Base-by-base conservation (phyloP, 2,329 filamentous ascomycete genomes). In the Penicillium sumatraense region DNA sequence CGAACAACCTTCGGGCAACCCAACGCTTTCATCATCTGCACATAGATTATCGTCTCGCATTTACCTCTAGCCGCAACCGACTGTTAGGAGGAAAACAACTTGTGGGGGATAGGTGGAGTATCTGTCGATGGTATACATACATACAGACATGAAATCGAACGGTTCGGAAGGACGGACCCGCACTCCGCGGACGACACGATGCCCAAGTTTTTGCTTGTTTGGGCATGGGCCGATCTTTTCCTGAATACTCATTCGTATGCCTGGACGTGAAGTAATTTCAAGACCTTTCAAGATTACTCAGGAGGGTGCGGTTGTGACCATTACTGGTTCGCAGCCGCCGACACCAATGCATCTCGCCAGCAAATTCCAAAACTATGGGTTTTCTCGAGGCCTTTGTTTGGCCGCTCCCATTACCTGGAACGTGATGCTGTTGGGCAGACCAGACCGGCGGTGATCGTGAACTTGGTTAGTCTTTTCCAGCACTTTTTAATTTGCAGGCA, bases 261-360 rank as follows among this genome's bases (percentile, higher is more conserved):
- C 54, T 51, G 33, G 21, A 41, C 23, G 26, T 49, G 50, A 29
- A 31, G 29, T 31, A 13, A 31, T 31, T 31, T 10, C 29, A 31
- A 14, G 16, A 27, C 14, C 16, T 50, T 21, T 21, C 26, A 14
- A 42, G 23, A 14, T 41, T 33, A 8, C 14, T 42, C 33, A 52
- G 47, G 56, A 45, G 54, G 26, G 41, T 62, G 64, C 63, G 65
- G 64, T 68, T 67, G 66, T 68, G 68, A 64, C 63, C 64, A 58
- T 64, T 61, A 65, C 64, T 65, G 64, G 51, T 46, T 41, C 53
- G 60, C 54, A 61, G 49, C 45, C 57, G 57, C 62, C 56, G 60
- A 68, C 60, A 64, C 66, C 67, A 71, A 69, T 68, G 70, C 66
- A 58, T 49, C 59, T 70, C 67, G 68, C 68, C 71, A 69, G 65